Evolutionary conservation across 371 early-diverging fungal genomes (phyloP).

Genomic region (Zopfochytrium polystomum): DNA sequence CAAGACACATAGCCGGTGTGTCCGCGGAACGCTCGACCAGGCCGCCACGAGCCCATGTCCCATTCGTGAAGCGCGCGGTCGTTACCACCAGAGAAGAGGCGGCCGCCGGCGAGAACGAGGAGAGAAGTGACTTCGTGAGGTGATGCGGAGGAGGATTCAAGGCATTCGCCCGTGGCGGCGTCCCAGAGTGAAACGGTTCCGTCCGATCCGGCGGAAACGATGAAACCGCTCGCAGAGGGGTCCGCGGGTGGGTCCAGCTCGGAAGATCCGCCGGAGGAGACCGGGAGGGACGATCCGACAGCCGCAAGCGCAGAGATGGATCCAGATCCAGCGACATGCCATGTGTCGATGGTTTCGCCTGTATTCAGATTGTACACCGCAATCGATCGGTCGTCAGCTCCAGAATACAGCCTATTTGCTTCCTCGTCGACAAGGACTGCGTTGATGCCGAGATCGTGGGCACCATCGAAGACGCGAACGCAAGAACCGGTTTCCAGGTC

Average conservation of each 20-base stretch:
- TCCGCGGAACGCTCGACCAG: conserved; percentile 24
- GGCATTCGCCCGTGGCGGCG: conserved; percentile 10
- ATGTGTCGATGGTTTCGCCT: conserved; percentile 45
- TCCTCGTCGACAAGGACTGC: conserved; percentile 25
- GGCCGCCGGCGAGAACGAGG: background rate
- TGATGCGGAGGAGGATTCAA: conserved; percentile 45
- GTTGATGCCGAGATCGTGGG: conserved; percentile 32
- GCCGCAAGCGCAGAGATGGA: conserved; percentile 63
- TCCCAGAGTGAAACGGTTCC: conserved; percentile 32
- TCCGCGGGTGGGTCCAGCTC: background rate
- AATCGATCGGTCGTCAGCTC: conserved; percentile 28
- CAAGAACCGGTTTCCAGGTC: conserved; percentile 69
- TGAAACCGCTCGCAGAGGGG: conserved; percentile 1
- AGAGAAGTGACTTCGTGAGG: conserved; percentile 28
- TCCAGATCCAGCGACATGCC: conserved; percentile 19
- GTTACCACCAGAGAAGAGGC: conserved; percentile 30
- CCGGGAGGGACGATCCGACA: conserved; percentile 76
- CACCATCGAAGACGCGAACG: conserved; percentile 32
- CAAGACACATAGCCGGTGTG: conserved; percentile 29
- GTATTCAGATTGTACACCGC: conserved; percentile 22
- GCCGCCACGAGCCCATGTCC: conserved; percentile 8
- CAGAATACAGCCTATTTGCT: conserved; percentile 24
- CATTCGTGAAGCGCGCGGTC: conserved; percentile 26
- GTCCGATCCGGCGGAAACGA: conserved; percentile 17
- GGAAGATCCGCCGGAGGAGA: background rate